Evolutionary conservation across 306 rosid species (phyloP).

Genomic region (Gastrolobium bilobum): DNA sequence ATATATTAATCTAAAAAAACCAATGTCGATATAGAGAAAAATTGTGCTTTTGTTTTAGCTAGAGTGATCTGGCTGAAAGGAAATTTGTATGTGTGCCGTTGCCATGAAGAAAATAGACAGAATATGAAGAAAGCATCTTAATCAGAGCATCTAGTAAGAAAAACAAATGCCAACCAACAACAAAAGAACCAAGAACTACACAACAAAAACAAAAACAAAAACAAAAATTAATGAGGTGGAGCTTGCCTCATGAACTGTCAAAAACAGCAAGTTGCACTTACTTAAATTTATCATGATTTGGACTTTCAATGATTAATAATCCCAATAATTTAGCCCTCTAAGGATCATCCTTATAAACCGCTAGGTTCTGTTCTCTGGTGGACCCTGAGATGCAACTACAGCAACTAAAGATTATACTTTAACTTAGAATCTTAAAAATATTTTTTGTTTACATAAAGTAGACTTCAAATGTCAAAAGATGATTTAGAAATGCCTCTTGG

Average conservation of each 20-base stretch:
- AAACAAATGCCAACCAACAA: not conserved
- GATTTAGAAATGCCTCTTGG: not conserved
- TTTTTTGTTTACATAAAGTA: constrained; percentile 27
- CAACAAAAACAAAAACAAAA: not conserved
- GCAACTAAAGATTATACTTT: constrained; percentile 28
- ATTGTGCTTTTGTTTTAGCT: not conserved
- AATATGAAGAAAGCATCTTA: not conserved
- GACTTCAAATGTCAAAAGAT: constrained; percentile 43
- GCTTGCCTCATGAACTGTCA: constrained; percentile 37
- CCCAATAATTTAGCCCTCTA: not conserved
- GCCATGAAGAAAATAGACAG: not conserved
- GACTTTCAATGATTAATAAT: not conserved
- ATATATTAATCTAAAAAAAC: not conserved
- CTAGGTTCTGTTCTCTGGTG: constrained; percentile 23
- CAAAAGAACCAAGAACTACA: not conserved
- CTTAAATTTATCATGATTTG: not conserved
- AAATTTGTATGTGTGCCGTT: not conserved
- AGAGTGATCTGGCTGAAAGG: not conserved
- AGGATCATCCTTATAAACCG: constrained; percentile 8
- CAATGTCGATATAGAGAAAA: not conserved
- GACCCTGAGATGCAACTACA: constrained; percentile 19
- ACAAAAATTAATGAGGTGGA: not conserved
- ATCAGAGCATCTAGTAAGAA: not conserved
- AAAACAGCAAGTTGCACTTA: constrained; percentile 11
- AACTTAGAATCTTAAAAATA: constrained; percentile 5